Evolutionary conservation across 306 rosid species (phyloP).

Genomic region (Trifolium pratense): DNA sequence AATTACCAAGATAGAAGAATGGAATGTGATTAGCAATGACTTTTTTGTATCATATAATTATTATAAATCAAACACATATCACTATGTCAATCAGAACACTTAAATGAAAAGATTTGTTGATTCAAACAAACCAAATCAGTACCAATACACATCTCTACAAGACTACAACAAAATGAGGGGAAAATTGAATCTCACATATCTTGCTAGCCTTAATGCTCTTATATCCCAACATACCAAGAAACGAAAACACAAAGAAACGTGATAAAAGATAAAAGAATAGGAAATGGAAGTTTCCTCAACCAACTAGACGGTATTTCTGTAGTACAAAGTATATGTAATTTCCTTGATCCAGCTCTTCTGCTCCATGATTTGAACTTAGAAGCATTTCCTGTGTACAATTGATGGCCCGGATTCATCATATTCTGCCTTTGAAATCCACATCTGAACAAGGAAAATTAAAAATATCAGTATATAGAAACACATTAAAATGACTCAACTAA

Average conservation of each 20-base stretch:
- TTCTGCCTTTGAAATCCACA: slow-evolving; percentile 98
- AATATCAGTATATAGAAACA: slow-evolving; percentile 27
- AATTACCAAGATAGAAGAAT: slow-evolving; percentile 9
- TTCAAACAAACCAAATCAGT: slow-evolving; percentile 70
- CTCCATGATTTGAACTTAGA: slow-evolving; percentile 66
- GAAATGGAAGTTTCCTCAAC: slow-evolving; percentile 59
- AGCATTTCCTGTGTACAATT: slow-evolving; percentile 99
- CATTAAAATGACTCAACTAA: slow-evolving; percentile 4
- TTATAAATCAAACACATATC: slow-evolving; percentile 27
- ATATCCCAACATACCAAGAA: slow-evolving; percentile 62
- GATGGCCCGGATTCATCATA: slow-evolving; percentile 98
- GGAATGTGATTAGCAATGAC: slow-evolving; percentile 14
- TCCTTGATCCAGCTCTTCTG: slow-evolving; percentile 53
- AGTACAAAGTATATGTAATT: slow-evolving; percentile 55
- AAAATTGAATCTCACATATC: slow-evolving; percentile 53
- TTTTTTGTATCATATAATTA: slow-evolving; percentile 31
- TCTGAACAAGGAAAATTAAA: slow-evolving; percentile 54
- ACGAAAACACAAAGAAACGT: slow-evolving; percentile 62
- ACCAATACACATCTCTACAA: slow-evolving; percentile 62
- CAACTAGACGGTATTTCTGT: slow-evolving; percentile 62
- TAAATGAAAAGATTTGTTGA: slow-evolving; percentile 50
- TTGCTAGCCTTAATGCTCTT: slow-evolving; percentile 78
- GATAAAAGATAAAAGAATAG: slow-evolving; percentile 50
- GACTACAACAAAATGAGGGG: slow-evolving; percentile 49
- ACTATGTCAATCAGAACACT: slow-evolving; percentile 28